Conservation (phyloP, 345 rosid genomes). For the Ceriops decandra region DNA sequence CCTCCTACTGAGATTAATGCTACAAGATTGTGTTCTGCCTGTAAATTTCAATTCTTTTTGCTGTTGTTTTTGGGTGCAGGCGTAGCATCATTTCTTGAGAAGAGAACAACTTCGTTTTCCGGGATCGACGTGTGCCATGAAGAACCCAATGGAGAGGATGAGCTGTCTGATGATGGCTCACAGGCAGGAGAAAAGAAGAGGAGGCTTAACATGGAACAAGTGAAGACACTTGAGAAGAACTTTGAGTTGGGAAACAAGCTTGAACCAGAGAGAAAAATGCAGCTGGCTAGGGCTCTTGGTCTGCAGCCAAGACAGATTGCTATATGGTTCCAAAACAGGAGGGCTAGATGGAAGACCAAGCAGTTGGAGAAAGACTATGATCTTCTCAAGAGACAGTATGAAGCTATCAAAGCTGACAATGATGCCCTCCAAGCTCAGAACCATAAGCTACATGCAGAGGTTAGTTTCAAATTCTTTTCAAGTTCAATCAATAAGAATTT, state of each 20-base stretch:
- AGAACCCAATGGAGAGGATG: slow-evolving; percentile 62
- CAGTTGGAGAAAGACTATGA: slow-evolving; percentile 96
- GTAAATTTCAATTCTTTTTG: not conserved
- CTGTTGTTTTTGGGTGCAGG: slow-evolving; percentile 38
- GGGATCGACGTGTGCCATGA: slow-evolving; percentile 47
- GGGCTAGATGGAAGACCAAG: slow-evolving; percentile 97
- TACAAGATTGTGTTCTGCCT: not conserved
- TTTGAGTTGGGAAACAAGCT: slow-evolving; percentile 96
- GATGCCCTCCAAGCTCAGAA: slow-evolving; percentile 81
- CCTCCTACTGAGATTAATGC: not conserved
- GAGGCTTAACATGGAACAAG: slow-evolving; percentile 90
- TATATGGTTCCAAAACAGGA: slow-evolving; percentile 96
- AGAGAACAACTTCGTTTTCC: slow-evolving; percentile 68
- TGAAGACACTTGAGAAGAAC: slow-evolving; percentile 87
- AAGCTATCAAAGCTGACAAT: slow-evolving; percentile 70
- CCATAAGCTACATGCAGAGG: slow-evolving; percentile 85
- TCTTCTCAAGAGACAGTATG: slow-evolving; percentile 72
- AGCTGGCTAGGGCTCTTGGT: slow-evolving; percentile 86
- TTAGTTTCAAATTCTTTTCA: slow-evolving; percentile 11
- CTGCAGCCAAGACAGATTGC: slow-evolving; percentile 97
- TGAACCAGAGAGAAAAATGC: slow-evolving; percentile 98
- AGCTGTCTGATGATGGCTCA: slow-evolving; percentile 87
- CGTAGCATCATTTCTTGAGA: slow-evolving; percentile 74
- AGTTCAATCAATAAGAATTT: too few species aligned
- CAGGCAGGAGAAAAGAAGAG: slow-evolving; percentile 95